Conservation (phyloP, 2,329 filamentous ascomycete genomes). For the Diaporthe velutina region DNA sequence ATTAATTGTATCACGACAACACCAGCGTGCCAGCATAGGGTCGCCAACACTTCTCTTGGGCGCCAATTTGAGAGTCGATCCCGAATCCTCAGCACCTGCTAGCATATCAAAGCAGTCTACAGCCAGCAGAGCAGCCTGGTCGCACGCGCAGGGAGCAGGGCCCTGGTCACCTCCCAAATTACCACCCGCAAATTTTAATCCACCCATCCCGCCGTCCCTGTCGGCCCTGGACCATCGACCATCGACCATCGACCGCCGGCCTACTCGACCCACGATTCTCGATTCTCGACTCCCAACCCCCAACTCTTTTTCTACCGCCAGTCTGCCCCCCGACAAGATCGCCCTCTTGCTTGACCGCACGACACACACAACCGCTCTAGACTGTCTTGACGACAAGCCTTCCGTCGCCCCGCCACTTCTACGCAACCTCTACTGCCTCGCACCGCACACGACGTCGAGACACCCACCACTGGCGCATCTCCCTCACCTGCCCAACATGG, state of each 20-base stretch:
- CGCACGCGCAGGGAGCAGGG: background rate
- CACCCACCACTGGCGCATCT: conserved; percentile 12
- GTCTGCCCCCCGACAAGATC: background rate
- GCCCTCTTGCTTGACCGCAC: background rate
- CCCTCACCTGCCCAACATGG: conserved; percentile 51
- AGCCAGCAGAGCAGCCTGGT: conserved; percentile 9
- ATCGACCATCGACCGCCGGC: background rate
- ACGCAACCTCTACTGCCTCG: background rate
- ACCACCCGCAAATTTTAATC: conserved; percentile 30
- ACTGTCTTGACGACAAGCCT: background rate
- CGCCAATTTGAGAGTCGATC: background rate
- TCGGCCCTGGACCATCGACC: background rate
- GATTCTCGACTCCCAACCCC: background rate
- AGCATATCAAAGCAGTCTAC: conserved; percentile 8
- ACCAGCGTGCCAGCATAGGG: background rate
- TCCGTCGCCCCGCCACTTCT: background rate
- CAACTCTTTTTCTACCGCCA: background rate
- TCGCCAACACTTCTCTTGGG: background rate
- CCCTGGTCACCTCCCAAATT: conserved; percentile 27
- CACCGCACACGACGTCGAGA: background rate
- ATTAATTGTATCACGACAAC: background rate
- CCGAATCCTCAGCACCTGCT: conserved; percentile 2
- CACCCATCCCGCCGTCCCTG: conserved; percentile 25
- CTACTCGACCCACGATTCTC: conserved; percentile 10
- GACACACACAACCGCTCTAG: background rate